Evolutionary conservation across 1,284 basidiomycete species (phyloP).

Genomic region (Sanghuangporus weigelae): DNA sequence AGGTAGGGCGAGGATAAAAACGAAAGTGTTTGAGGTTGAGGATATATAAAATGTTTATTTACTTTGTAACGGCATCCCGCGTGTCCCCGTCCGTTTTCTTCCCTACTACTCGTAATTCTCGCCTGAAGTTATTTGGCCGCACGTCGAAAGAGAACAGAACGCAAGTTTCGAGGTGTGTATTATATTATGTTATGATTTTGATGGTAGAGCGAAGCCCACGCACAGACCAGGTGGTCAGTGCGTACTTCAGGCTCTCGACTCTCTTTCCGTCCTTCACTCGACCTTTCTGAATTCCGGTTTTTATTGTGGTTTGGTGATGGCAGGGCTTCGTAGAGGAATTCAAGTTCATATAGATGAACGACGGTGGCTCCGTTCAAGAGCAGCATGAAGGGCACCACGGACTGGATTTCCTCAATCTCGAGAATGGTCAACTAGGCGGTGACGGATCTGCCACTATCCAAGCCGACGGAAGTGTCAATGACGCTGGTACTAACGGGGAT

Average conservation of each 20-base stretch:
- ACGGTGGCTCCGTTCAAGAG: background rate
- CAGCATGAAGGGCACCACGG: background rate
- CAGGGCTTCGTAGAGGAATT: background rate
- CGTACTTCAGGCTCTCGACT: background rate
- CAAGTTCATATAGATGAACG: background rate
- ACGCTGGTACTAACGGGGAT: background rate
- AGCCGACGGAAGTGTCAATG: background rate
- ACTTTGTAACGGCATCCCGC: no score
- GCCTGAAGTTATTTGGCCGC: background rate
- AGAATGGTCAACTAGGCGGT: background rate
- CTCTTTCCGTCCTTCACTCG: background rate
- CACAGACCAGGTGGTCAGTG: slow-evolving; percentile 9
- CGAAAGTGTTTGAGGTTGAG: no score
- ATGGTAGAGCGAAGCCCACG: background rate
- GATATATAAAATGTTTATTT: no score
- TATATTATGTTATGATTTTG: no score
- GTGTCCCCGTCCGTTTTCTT: no score
- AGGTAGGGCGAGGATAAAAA: no score
- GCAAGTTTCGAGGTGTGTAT: background rate
- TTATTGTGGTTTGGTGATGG: background rate
- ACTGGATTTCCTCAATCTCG: background rate
- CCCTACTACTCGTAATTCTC: no score
- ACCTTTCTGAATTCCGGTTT: background rate
- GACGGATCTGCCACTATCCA: background rate
- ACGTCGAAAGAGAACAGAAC: background rate